Evolutionary conservation across 2,329 filamentous ascomycete species (phyloP).

Genomic region (Tolypocladium nubicola): DNA sequence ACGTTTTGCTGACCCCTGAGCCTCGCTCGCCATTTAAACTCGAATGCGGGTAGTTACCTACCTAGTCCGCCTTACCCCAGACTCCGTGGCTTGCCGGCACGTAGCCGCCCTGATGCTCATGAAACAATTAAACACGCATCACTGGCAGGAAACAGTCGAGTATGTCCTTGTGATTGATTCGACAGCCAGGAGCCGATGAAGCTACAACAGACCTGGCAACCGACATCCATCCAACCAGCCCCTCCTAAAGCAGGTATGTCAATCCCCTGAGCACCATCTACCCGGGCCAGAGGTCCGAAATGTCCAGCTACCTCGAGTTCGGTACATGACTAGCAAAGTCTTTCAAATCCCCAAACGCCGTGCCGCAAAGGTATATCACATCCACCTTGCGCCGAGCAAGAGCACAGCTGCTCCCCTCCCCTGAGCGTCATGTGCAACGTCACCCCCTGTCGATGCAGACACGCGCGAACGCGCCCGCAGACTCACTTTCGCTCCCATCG

Average conservation of each 20-base stretch:
- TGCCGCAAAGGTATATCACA: neutral
- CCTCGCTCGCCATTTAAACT: neutral
- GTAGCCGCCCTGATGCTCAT: neutral
- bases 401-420: neutral
- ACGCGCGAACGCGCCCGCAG: neutral
- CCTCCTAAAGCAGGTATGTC: neutral
- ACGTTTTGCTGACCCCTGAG: neutral
- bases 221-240: neutral
- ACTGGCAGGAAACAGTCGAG: neutral
- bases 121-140: neutral
- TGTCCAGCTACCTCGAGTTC: neutral
- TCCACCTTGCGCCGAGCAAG: neutral
- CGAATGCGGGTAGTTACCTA: neutral
- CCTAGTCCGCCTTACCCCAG: neutral
- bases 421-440: neutral
- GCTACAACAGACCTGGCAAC: neutral
- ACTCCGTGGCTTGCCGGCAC: neutral
- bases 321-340: neutral
- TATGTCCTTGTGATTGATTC: neutral
- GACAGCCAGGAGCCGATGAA: neutral
- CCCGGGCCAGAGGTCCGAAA: neutral
- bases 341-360: constrained; percentile 1
- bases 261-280: neutral
- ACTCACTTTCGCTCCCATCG: neutral
- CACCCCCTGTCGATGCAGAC: neutral